These are phyloP conservation scores for Fraxinus baroniana DNA, from an alignment of 305 asterid species.

Conservation along the genomic window DNA sequence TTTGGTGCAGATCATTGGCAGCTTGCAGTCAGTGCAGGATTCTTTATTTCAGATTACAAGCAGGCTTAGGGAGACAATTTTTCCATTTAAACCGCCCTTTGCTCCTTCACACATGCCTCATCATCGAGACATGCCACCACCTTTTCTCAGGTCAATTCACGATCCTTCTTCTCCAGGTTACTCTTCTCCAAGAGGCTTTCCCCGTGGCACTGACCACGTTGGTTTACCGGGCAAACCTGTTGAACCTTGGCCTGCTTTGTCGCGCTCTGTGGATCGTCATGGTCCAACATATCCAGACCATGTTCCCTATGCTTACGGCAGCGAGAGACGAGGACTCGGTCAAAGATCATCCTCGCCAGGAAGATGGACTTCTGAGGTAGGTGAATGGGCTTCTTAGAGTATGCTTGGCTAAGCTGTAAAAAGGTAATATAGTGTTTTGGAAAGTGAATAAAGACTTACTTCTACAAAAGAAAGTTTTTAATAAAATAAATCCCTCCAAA, in stretches of 20 bases:
- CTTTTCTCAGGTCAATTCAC: slow-evolving; percentile 22
- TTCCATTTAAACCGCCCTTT: slow-evolving; percentile 16
- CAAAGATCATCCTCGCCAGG: slow-evolving; percentile 26
- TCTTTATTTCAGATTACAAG: slow-evolving; percentile 25
- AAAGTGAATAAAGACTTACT: not conserved
- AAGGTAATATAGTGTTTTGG: not conserved
- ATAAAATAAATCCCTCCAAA: not conserved
- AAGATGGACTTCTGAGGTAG: slow-evolving; percentile 26
- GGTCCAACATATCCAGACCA: slow-evolving; percentile 9
- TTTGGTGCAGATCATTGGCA: slow-evolving; percentile 24
- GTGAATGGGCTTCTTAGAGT: not conserved
- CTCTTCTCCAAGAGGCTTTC: slow-evolving; percentile 21
- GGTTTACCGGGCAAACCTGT: slow-evolving; percentile 10
- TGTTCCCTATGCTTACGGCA: slow-evolving; percentile 18
- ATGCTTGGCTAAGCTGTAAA: not conserved
- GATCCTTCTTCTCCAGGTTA: slow-evolving; percentile 30
- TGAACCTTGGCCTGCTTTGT: slow-evolving; percentile 11
- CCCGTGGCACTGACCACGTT: slow-evolving; percentile 15
- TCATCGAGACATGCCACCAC: slow-evolving; percentile 25
- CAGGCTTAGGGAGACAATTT: slow-evolving; percentile 27
- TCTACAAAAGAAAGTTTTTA: not conserved
- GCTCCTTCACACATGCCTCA: slow-evolving; percentile 20
- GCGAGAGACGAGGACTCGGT: slow-evolving; percentile 22
- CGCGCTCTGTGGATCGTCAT: slow-evolving; percentile 9
- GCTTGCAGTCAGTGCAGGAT: slow-evolving; percentile 33